phyloP scores from a whole-genome alignment of 768 basidiomycete genomes.

The Omphalotus guepiniiformis region DNA sequence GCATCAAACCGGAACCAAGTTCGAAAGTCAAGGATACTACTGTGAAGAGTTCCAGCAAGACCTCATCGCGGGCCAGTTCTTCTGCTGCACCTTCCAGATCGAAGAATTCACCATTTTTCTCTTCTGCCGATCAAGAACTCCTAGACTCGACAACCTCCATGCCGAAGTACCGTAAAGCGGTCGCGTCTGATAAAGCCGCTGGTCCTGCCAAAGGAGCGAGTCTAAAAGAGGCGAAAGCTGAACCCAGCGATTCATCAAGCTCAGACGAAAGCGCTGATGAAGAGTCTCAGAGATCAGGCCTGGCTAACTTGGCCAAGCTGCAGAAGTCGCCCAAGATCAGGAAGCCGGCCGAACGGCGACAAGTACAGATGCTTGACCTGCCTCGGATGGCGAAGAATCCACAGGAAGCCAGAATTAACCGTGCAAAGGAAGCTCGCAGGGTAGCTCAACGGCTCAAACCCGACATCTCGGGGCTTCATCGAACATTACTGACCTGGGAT shows the following conservation, averaged over 20 bases:
- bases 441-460: slow-evolving; percentile 73
- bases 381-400: slow-evolving; percentile 38
- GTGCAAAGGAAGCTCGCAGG: slow-evolving; percentile 58
- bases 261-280: slow-evolving; percentile 46
- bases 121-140: slow-evolving; percentile 29
- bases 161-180: slow-evolving; percentile 36
- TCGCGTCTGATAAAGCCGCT: slow-evolving; percentile 17
- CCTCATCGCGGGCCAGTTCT: neutral
- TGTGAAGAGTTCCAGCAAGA: neutral
- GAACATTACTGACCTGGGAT: slow-evolving; percentile 79
- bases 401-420: slow-evolving; percentile 45
- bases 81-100: slow-evolving; percentile 2
- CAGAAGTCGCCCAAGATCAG: slow-evolving; percentile 59
- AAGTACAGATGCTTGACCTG: slow-evolving; percentile 59
- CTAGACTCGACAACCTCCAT: slow-evolving; percentile 30
- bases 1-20: neutral
- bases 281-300: slow-evolving; percentile 35
- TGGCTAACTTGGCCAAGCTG: slow-evolving; percentile 54
- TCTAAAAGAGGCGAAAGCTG: slow-evolving; percentile 10
- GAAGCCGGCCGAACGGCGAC: slow-evolving; percentile 55
- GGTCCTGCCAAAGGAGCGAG: slow-evolving; percentile 13
- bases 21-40: neutral
- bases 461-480: slow-evolving; percentile 76
- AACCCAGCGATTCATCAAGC: slow-evolving; percentile 28
- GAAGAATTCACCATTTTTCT: slow-evolving; percentile 15